Percentiles rank a stretch among this genome's conserved stretches.
These are phyloP conservation scores for Paraphoma chrysanthemicola DNA, from an alignment of 2,329 filamentous ascomycete genomes.

Conservation along the genomic window DNA sequence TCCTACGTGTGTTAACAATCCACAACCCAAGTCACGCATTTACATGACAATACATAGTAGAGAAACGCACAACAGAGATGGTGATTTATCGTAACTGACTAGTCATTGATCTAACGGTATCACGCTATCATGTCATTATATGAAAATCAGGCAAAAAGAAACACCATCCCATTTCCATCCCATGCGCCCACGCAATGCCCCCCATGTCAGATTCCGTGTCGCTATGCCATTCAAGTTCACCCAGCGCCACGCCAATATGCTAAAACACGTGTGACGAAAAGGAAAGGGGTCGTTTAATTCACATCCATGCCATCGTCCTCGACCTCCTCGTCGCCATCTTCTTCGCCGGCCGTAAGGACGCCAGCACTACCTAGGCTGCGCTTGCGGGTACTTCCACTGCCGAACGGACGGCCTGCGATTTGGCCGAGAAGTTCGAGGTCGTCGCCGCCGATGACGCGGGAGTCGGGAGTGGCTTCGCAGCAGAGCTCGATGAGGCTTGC, in stretches of 20 bases:
- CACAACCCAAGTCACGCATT: background rate
- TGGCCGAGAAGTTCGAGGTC: conserved; percentile 72
- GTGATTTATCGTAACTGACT: background rate
- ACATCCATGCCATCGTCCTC: conserved; percentile 54
- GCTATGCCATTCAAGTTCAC: background rate
- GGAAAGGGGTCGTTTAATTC: conserved; percentile 25
- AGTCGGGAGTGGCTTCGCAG: conserved; percentile 91
- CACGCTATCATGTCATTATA: conserved; percentile 4
- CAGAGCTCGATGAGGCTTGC: conserved; percentile 86
- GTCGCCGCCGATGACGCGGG: conserved; percentile 87
- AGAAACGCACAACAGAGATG: too few species aligned
- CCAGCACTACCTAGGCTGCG: conserved; percentile 49
- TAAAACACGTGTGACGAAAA: background rate
- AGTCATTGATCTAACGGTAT: background rate
- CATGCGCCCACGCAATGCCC: conserved; percentile 15
- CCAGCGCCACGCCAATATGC: conserved; percentile 23
- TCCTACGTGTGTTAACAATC: too few species aligned
- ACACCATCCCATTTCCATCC: conserved; percentile 1
- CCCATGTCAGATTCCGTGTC: background rate
- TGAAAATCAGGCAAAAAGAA: background rate
- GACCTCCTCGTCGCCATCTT: conserved; percentile 51
- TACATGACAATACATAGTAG: background rate
- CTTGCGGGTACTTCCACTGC: conserved; percentile 49
- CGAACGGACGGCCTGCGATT: conserved; percentile 50
- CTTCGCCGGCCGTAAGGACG: conserved; percentile 49